phyloP scores from a whole-genome alignment of 2,329 filamentous ascomycete genomes.

The Trichoderma harzianum region DNA sequence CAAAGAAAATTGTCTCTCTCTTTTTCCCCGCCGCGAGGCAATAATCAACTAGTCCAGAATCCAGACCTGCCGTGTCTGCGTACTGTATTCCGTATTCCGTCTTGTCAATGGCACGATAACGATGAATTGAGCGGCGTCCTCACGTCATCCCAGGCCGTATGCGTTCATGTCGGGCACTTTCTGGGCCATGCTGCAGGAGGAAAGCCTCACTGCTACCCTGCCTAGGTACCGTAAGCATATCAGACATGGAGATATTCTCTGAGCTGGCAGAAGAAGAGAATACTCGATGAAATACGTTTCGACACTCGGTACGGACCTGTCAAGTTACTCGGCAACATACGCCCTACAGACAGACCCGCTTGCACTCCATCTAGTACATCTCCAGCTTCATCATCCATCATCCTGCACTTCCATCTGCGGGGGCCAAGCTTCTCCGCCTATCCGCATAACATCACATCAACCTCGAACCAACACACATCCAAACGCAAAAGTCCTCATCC shows the following conservation, averaged over 20 bases:
- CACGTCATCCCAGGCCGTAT: not conserved
- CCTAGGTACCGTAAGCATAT: not conserved
- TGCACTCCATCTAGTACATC: not conserved
- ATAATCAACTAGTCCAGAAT: not conserved
- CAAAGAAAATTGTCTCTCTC: not conserved
- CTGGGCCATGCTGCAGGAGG: not conserved
- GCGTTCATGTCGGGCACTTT: not conserved
- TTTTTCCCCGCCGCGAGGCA: not conserved
- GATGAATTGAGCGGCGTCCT: not conserved
- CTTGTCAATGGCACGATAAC: not conserved
- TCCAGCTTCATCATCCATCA: not conserved
- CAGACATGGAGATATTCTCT: not conserved
- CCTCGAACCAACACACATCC: constrained; percentile 1
- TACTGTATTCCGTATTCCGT: not conserved
- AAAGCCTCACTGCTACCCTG: constrained; percentile 11
- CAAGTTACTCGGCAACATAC: not conserved
- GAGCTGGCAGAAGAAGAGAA: not conserved
- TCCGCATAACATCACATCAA: not conserved
- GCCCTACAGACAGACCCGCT: not conserved
- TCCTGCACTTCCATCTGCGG: not conserved
- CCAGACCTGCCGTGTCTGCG: not conserved
- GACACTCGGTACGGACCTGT: not conserved
- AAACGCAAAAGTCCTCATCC: not conserved
- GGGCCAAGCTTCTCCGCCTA: not conserved
- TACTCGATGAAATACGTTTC: not conserved